A percentile compares a stretch with the other conserved stretches of the same genome.
phyloP scores from a whole-genome alignment of 2,329 filamentous ascomycete genomes.

The Fusarium humuli region DNA sequence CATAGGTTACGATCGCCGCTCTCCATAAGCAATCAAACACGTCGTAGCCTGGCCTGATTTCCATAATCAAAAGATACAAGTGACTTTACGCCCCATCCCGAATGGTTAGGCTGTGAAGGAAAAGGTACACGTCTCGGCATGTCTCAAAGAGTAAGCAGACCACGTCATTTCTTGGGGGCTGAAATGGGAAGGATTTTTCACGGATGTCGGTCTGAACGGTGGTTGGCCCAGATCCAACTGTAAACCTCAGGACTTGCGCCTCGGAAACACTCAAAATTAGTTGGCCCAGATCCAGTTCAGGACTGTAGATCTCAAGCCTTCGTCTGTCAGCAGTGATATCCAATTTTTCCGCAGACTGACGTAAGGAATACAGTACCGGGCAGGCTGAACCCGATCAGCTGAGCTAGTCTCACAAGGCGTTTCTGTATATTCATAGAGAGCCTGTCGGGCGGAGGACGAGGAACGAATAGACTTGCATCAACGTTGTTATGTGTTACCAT shows the following conservation, averaged over 20 bases:
- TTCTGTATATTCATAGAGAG: no score
- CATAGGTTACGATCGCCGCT: background rate
- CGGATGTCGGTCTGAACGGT: background rate
- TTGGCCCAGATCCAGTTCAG: background rate
- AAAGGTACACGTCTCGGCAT: background rate
- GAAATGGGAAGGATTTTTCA: background rate
- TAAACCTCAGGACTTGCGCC: no score
- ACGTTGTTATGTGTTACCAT: no score
- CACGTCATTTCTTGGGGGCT: background rate
- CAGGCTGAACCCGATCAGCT: background rate
- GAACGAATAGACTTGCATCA: no score
- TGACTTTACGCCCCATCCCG: no score
- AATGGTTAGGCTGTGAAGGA: background rate
- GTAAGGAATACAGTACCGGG: background rate
- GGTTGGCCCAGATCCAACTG: background rate
- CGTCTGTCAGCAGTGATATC: background rate
- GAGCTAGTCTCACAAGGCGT: rapidly evolving
- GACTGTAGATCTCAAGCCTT: background rate
- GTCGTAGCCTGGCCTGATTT: background rate
- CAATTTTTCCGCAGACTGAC: background rate
- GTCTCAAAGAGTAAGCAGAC: background rate
- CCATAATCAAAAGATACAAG: no score
- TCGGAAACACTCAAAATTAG: no score
- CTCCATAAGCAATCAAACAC: background rate
- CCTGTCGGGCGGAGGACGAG: no score